Evolutionary conservation across 768 basidiomycete genomes (phyloP).

Genomic region (Leucocoprinus sp.): DNA sequence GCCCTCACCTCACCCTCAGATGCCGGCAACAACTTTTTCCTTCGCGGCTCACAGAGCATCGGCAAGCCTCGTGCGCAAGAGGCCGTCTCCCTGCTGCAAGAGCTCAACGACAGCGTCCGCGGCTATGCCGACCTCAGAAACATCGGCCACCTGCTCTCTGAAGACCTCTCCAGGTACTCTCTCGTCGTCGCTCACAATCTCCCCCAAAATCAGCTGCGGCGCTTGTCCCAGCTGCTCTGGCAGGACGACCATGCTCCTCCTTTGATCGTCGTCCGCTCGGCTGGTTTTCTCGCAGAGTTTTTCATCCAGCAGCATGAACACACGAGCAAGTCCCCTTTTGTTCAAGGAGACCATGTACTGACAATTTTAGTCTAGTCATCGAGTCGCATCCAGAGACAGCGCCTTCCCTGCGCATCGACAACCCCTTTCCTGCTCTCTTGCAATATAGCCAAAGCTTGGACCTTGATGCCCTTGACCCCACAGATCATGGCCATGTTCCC

Average conservation of each 20-base stretch:
- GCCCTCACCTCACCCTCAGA: slow-evolving; percentile 57
- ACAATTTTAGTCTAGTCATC: slow-evolving; percentile 56
- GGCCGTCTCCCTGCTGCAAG: slow-evolving; percentile 64
- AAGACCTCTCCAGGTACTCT: slow-evolving; percentile 44
- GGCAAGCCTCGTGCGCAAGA: slow-evolving; percentile 76
- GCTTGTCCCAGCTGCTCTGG: slow-evolving; percentile 66
- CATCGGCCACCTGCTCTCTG: slow-evolving; percentile 47
- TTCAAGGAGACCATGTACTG: not conserved
- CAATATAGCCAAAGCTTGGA: slow-evolving; percentile 67
- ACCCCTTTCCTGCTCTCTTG: slow-evolving; percentile 77
- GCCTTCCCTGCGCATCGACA: slow-evolving; percentile 77
- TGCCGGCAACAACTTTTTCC: slow-evolving; percentile 95
- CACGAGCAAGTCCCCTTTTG: slow-evolving; percentile 43
- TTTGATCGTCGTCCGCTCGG: slow-evolving; percentile 72
- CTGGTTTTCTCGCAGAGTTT: slow-evolving; percentile 87
- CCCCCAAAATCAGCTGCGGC: slow-evolving; percentile 41
- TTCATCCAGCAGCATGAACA: slow-evolving; percentile 88
- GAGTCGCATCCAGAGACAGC: slow-evolving; percentile 77
- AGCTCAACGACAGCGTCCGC: slow-evolving; percentile 84
- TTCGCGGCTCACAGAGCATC: slow-evolving; percentile 67
- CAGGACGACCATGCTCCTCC: slow-evolving; percentile 46
- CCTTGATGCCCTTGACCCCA: slow-evolving; percentile 73
- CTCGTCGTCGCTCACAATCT: slow-evolving; percentile 85
- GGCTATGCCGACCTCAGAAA: slow-evolving; percentile 53
- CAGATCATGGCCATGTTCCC: slow-evolving; percentile 85